Evolutionary conservation across 176 grass and related monocot genomes (phyloP), one percentile per base, ranked within the genome.

Genomic region (Oryza australiensis): DNA sequence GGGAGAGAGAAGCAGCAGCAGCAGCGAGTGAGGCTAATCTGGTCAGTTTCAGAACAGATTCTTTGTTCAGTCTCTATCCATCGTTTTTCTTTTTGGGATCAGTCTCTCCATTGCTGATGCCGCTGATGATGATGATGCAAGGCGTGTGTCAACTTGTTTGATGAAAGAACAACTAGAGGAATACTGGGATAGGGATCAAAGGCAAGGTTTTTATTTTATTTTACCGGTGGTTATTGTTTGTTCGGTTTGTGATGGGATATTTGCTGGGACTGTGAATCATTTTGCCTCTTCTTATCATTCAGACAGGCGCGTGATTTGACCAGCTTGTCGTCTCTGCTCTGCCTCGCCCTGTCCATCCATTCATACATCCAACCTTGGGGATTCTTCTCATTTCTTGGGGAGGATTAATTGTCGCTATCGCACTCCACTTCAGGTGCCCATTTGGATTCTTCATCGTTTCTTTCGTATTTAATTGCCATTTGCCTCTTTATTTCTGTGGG

Each of bases 321-420:
- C 30, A 57, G 5, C 43, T 76, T 84, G 45, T 75, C 81, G 62
- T 75, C 32, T 76, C 63, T 28, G 42, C 62, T 53, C 48, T 53
- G 48, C 48, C n/a, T 37, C 35, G 7, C 7, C 42, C 28, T 2
- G 7, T 40, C 26, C 41, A 20, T 49, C 57, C 38, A 70, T 62
- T 62, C 51, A 12, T 35, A 12, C 65, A 62, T 70, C 41, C 67
- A 24, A 12, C 66, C 66, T 23, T 37, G 11, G 23, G 18, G 66
- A 5, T 12, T 68, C 32, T 68, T 38, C 40, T 45, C 40, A 68
- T 49, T 75, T 48, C 7, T 37, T 22, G 34, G 71, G 40, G 40
- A 81, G 64, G 75, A 28, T 85, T 40, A 40, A 40, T 40, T 88
- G 81, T 86, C 82, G 89, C 86, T 90, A 75, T 12, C 45, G 70